Conservation (phyloP, 495 filamentous ascomycete species). For the Penicillium bialowiezense region DNA sequence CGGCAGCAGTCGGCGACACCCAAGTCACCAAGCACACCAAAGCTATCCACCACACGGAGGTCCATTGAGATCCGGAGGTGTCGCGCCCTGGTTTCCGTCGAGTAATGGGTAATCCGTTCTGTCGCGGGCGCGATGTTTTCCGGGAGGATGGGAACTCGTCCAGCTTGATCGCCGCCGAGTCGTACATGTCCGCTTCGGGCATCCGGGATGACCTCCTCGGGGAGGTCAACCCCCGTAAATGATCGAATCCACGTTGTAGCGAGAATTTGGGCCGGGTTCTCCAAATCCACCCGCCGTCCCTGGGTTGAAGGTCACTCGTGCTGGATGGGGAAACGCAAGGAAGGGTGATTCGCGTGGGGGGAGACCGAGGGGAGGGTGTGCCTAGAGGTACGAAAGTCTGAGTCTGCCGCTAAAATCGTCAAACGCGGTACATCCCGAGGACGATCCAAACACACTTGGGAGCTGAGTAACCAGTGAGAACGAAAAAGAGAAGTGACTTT, state of each 20-base stretch:
- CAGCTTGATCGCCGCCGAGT: slow-evolving; percentile 19
- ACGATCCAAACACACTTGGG: background rate
- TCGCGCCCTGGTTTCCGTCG: slow-evolving; percentile 24
- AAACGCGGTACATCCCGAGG: slow-evolving; percentile 3
- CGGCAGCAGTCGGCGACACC: slow-evolving; percentile 43
- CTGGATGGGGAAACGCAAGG: background rate
- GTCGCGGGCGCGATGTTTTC: slow-evolving; percentile 9
- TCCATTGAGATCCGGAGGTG: slow-evolving; percentile 19
- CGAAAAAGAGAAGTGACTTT: slow-evolving; percentile 2
- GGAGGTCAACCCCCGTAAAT: slow-evolving; percentile 45
- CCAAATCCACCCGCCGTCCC: slow-evolving; percentile 1
- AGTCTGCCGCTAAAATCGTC: slow-evolving; percentile 1
- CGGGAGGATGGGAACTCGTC: slow-evolving; percentile 2
- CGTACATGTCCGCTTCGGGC: slow-evolving; percentile 34
- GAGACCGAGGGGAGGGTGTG: slow-evolving; percentile 5
- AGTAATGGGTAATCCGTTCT: slow-evolving; percentile 3
- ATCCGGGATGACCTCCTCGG: slow-evolving; percentile 46
- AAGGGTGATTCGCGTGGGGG: background rate
- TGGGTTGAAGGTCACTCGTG: background rate
- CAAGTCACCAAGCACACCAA: slow-evolving; percentile 22
- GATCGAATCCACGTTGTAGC: slow-evolving; percentile 45
- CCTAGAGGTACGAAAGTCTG: slow-evolving; percentile 13
- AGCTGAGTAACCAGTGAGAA: background rate
- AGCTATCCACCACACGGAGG: slow-evolving; percentile 16
- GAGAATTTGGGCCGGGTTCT: slow-evolving; percentile 13